Evolutionary conservation across 1,284 basidiomycete genomes (phyloP), one percentile per base, ranked within the genome.

Genomic region (Trichosporon ovoides): DNA sequence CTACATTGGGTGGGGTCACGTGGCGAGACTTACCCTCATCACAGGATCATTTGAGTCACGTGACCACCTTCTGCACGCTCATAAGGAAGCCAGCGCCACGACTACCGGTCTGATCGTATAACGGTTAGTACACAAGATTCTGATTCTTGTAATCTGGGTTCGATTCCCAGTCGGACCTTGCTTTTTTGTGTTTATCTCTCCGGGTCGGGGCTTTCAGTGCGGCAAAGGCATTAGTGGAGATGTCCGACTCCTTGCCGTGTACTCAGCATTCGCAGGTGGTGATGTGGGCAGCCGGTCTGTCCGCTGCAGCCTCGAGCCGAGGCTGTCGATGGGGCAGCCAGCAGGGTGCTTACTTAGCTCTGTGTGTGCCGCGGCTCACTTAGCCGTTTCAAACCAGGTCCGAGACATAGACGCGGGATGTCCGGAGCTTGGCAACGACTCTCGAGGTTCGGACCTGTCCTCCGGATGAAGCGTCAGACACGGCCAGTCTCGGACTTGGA

Each of bases 61-160:
- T 6, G 20, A 10, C 18, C 10, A 12, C 38, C 3, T 18, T 9
- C 13, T 3, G 20, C 20, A 11, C 5, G 11, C 20, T 22, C 20
- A 2, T 7, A n/a, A 10, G 10, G 18, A 7, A 9, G 18, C 14
- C 20, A 4, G 18, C 9, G 14, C 9, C 7, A 43, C 12, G 10
- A 3, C 2, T n/a, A 9, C 28, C 9, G 43, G 43, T 48, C 43
- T 48, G 43, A 48, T 48, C 43, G 43, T 48, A 48, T 48, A 48
- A 48, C 43, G 43, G 43, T 48, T 48, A 48, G 43, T 48, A 48
- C 43, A 48, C 24, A 48, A 48, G 43, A 48, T 48, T 48, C 43
- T 48, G 43, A 48, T 48, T 48, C 43, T 48, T 48, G 43, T 48
- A 48, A 48, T 48, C 43, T 48, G 43, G 43, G 43, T 48, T 48